These are phyloP conservation scores for Plenodomus lindquistii DNA, from an alignment of 2,329 filamentous ascomycete genomes.

Conservation along the genomic window DNA sequence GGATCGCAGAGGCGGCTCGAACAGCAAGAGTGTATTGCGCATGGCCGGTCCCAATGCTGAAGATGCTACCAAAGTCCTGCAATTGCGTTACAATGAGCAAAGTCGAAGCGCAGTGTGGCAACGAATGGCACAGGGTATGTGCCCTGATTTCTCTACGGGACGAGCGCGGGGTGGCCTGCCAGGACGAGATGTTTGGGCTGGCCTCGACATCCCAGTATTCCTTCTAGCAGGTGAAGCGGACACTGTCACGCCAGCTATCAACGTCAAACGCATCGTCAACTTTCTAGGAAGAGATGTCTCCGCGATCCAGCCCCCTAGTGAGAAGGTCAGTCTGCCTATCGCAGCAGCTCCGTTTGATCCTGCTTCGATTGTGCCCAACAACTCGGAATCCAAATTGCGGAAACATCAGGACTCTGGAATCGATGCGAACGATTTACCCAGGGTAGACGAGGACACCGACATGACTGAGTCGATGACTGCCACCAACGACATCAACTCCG, in stretches of 20 bases:
- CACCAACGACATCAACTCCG: slow-evolving; percentile 19
- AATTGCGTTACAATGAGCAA: slow-evolving; percentile 78
- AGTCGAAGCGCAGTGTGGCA: slow-evolving; percentile 82
- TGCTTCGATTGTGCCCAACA: slow-evolving; percentile 17
- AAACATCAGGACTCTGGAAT: slow-evolving; percentile 42
- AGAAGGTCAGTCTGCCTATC: slow-evolving; percentile 50
- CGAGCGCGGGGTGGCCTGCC: slow-evolving; percentile 67
- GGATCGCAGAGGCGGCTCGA: slow-evolving; percentile 76
- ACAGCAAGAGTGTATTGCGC: slow-evolving; percentile 77
- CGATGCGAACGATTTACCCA: slow-evolving; percentile 34
- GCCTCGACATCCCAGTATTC: slow-evolving; percentile 73
- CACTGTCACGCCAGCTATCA: slow-evolving; percentile 70
- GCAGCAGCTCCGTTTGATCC: slow-evolving; percentile 55
- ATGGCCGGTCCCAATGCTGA: slow-evolving; percentile 74
- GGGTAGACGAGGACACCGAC: slow-evolving; percentile 18
- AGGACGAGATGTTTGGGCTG: slow-evolving; percentile 71
- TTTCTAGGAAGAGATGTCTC: slow-evolving; percentile 46
- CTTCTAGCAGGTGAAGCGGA: slow-evolving; percentile 80
- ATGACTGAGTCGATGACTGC: slow-evolving; percentile 16
- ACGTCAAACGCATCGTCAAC: slow-evolving; percentile 68
- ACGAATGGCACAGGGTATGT: slow-evolving; percentile 74
- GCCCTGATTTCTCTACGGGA: slow-evolving; percentile 63
- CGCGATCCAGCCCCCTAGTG: slow-evolving; percentile 34
- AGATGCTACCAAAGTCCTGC: slow-evolving; percentile 66
- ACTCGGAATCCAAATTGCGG: slow-evolving; percentile 12